Base-by-base conservation (phyloP, 2,329 filamentous ascomycete genomes). In the Fusarium nisikadoi region DNA sequence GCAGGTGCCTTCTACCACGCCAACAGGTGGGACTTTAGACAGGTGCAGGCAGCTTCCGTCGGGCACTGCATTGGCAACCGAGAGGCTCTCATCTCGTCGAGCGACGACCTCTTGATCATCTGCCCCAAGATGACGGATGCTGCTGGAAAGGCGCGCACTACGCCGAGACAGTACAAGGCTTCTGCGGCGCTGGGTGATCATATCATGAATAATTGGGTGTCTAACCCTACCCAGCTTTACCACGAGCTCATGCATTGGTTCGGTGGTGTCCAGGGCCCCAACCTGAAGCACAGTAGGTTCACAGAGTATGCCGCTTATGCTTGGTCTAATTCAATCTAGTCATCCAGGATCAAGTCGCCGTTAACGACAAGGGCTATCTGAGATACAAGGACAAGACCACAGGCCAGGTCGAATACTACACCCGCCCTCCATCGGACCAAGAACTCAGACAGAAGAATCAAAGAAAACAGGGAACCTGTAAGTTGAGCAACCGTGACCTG, bases 161-260 rank as follows among this genome's bases (percentile, higher is more conserved):
- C 62, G 0, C 60, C 36, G 6, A 7, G 31, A 3, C 47, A 65
- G 8, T 65, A 57, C 3, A 65, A 65, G 10, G 4, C 60, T 5
- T 65, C 60, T 1, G 62, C 62, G 6, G 10, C 36, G 1, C 19
- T 25, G 3, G 59, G 62, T 25, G 33, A 38, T 8, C 1, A 25
- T 2, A 58, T 19, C 20, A 41, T 11, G 42, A 16, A 9, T 8
- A 53, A 25, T 29, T 64, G 19, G 42, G 60, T 65, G 1, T 65
- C 62, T 0, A 65, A 65, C 36, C 42, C 43, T 1, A 65, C 62
- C 0, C 62, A 65, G 35, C 29, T 65, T 4, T 65, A 53, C 20
- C 62, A 65, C 9, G 62, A 65, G 60, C 60, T 65, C 8, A 36
- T 39, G 8, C 62, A 65, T 25, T 65, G 62, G 62, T 65, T 65